A percentile compares a stretch with the other conserved stretches of the same genome.
These are phyloP conservation scores for Neopestalotiopsis clavispora DNA, from an alignment of 2,329 filamentous ascomycete genomes.

Conservation along the genomic window DNA sequence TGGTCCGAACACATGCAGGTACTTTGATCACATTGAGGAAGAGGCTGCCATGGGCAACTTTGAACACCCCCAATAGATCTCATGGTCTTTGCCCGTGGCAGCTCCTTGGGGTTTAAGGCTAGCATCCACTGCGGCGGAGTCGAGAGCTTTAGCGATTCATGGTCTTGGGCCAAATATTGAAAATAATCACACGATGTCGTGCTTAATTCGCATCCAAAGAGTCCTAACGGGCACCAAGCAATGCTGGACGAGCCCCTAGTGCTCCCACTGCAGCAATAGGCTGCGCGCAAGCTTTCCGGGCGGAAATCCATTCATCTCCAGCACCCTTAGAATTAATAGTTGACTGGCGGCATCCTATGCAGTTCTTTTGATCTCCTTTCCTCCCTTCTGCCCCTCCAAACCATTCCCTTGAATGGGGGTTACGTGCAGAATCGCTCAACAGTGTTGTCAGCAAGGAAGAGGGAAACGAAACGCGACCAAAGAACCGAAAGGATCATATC, in stretches of 20 bases:
- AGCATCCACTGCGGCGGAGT: conserved; percentile 4
- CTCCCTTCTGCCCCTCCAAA: neutral
- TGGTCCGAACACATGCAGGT: conserved; percentile 2
- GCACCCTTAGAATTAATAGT: neutral
- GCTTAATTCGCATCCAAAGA: conserved; percentile 3
- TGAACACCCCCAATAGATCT: neutral
- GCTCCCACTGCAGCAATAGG: neutral
- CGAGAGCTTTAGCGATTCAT: conserved; percentile 5
- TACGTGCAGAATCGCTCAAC: neutral
- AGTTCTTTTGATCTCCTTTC: neutral
- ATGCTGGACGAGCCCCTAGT: neutral
- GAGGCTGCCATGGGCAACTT: neutral
- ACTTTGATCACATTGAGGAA: neutral
- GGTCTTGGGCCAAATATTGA: conserved; percentile 1
- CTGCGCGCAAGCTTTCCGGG: neutral
- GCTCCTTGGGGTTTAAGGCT: neutral
- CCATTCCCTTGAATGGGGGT: neutral
- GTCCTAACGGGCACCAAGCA: conserved; percentile 2
- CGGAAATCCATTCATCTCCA: neutral
- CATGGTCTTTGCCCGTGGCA: neutral
- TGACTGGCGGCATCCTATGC: neutral
- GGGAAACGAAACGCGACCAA: neutral
- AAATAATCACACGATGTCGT: conserved; percentile 9
- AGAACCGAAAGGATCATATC: neutral
- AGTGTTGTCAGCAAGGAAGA: neutral